Percentiles rank a stretch among this genome's conserved stretches.
Evolutionary conservation across 768 basidiomycete genomes (phyloP).

Genomic region (Russula compacta): DNA sequence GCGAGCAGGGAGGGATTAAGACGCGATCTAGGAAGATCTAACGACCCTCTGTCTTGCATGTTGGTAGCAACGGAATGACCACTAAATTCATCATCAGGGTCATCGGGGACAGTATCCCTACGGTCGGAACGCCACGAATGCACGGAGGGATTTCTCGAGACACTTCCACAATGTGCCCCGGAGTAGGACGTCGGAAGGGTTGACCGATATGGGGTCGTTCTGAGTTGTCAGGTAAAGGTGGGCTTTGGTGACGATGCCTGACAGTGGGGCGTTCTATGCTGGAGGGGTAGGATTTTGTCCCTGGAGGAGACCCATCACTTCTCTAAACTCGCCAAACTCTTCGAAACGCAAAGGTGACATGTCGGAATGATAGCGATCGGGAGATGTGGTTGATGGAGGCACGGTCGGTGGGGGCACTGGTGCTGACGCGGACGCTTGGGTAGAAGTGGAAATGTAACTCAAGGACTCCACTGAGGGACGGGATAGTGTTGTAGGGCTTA

Average conservation of each 20-base stretch:
- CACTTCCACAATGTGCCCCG: not conserved
- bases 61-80: not conserved
- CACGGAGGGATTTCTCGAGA: not conserved
- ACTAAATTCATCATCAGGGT: conserved; percentile 13
- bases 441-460: not conserved
- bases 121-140: conserved; percentile 1
- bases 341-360: conserved; percentile 6
- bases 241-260: conserved; percentile 7
- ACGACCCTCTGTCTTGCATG: conserved; percentile 1
- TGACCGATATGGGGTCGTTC: not conserved
- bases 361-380: conserved; percentile 6
- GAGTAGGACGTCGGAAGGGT: conserved; percentile 2
- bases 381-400: not conserved
- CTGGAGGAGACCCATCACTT: conserved; percentile 9
- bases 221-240: not conserved
- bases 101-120: not conserved
- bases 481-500: not conserved
- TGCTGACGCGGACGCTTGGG: not conserved
- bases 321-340: conserved; percentile 11
- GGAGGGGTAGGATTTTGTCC: conserved; percentile 2
- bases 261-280: not conserved
- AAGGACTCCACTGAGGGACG: conserved; percentile 12
- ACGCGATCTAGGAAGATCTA: conserved; percentile 9
- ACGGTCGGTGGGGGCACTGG: not conserved
- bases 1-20: conserved; percentile 8